A percentile compares a stretch with the other conserved stretches of the same genome.
phyloP scores from a whole-genome alignment of 106 monocot genomes.

The Dendrobium officinale region DNA sequence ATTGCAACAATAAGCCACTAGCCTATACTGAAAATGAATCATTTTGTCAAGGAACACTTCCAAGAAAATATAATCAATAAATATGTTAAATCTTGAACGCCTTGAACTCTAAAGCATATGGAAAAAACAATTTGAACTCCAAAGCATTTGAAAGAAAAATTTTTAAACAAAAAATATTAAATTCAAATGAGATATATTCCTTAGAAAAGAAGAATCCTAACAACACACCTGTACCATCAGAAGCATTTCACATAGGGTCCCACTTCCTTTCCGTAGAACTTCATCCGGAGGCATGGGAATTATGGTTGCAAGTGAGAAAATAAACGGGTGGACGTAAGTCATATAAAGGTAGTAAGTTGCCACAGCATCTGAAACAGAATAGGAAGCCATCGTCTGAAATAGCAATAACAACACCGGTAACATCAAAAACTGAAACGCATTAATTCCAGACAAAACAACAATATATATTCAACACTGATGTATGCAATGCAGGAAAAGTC shows the following conservation, averaged over 20 bases:
- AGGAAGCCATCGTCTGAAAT: slow-evolving; percentile 95
- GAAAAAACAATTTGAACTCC: background rate
- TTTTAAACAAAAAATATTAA: background rate
- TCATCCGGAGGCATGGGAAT: slow-evolving; percentile 98
- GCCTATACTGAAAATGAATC: background rate
- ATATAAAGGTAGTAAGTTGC: slow-evolving; percentile 97
- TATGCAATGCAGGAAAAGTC: background rate
- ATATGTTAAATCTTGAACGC: background rate
- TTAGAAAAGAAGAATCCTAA: background rate
- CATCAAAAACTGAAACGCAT: background rate
- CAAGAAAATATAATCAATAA: background rate
- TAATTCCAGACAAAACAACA: background rate
- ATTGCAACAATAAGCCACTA: background rate
- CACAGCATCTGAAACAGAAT: slow-evolving; percentile 99
- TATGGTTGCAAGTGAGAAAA: slow-evolving; percentile 98
- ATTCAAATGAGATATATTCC: background rate
- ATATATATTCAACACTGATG: background rate
- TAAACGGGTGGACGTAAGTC: slow-evolving; percentile 98
- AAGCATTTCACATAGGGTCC: slow-evolving; percentile 99
- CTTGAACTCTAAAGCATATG: background rate
- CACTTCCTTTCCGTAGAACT: slow-evolving; percentile 95
- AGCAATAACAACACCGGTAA: slow-evolving; percentile 2
- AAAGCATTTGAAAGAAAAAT: background rate
- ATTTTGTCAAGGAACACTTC: background rate
- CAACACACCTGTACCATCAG: slow-evolving; percentile 92